Base-by-base conservation (phyloP, 768 basidiomycete genomes). In the Clathrus columnatus region DNA sequence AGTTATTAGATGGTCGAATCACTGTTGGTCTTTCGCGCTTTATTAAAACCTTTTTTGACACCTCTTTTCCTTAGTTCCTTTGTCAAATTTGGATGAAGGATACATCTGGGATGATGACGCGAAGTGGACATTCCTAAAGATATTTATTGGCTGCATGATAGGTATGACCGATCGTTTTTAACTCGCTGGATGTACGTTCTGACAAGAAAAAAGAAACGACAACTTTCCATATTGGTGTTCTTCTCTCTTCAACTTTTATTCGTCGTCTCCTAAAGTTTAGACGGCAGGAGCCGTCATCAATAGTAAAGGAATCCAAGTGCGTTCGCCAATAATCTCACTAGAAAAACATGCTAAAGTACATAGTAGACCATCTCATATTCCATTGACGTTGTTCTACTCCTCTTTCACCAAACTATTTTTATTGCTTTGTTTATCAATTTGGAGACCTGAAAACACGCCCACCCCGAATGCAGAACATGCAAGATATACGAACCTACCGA, bases 381-480 rank as follows among this genome's bases (percentile, higher is more conserved):
- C 90, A 2, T 74, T 92, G n/a, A 81, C 82, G 11, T 72, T 91
- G 5, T 76, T 91, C 65, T 91, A 91, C 63, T 89, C 89, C 0
- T 92, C 89, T 1, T 68, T 91, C 20, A 88, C 85, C 5, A 92
- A 91, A 64, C 76, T 88, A 17, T 90, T 91, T 64, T 75, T 92
- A 5, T 76, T 92, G n/a, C 82, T 87, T 61, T 74, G 89, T 3
- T 75, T 92, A 23, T 83, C 89, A 1, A 83, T 91, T 57, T 91
- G 89, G 89, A 75, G 77, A 5, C 83, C 85, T 0, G 48, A 50
- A 18, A 29, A 30, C 28, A 24, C 42, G n/a, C n/a, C 47, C 46
- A n/a, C 54, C 50, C 2, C 27, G 32, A 14, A 57, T 46, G 32
- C 20, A 18, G 29, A 30, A n/a, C 60, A 57, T 24, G 61, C 65